Evolutionary conservation across 306 rosid species (phyloP), one percentile per base, ranked within the genome.

Genomic region (Trichosanthes truncata): DNA sequence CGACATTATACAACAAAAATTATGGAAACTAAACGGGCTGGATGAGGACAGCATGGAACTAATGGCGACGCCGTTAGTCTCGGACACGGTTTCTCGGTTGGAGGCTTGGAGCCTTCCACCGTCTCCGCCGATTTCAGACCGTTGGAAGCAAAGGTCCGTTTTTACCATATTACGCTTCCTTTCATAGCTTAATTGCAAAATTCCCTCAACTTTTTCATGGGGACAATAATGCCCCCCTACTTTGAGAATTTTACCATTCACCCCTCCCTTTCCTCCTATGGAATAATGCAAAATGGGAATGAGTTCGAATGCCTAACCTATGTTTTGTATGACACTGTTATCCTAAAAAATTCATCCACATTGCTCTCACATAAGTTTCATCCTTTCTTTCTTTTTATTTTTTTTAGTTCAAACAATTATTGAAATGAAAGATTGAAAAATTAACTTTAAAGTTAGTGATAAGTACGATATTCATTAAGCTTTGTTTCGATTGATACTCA

Each of bases 161-260:
- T 80, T 59, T 9, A 66, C 85, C 45, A 14, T 76, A 81, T 0
- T 73, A 4, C 85, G 93, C 91, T 79, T 60, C 0, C 0, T 1
- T 36, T 7, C 48, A 15, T 1, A 3, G 10, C 9, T 11, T 61
- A 78, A 85, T 82, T 79, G 86, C 88, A 7, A 67, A 51, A 57
- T 17, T 59, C 76, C 36, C 12, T 21, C 0, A 52, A 48, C 52
- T 9, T 41, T 65, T 55, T 0, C 14, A n/a, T 20, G 23, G 5
- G 85, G 88, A 88, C 90, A 67, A 84, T 81, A 82, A 68, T 85
- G 74, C 89, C 93, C 95, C n/a, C 49, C 52, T 18, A 18, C 43
- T 23, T 14, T 7, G 71, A 31, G 10, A 29, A 61, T 10, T 25
- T 61, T 61, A 26, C 36, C 67, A 29, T 23, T 25, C 67, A 25